Conservation (phyloP, 108 stramenopile species). For the Parietichytrium sp. region DNA sequence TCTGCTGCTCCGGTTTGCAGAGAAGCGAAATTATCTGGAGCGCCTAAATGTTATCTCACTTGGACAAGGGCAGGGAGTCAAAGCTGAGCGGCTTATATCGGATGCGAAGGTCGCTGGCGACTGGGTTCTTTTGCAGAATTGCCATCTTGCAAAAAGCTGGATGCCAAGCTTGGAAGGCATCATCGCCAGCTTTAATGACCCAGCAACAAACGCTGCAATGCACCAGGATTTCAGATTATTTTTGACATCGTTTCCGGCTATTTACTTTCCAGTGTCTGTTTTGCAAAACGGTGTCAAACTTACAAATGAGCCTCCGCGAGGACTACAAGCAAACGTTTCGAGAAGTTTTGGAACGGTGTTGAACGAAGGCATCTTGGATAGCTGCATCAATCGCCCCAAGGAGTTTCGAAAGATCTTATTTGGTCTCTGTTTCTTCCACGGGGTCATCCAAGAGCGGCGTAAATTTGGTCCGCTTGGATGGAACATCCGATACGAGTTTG, state of each 20-base stretch:
- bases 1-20: conserved; percentile 63
- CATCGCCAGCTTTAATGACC: conserved; percentile 54
- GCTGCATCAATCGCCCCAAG: conserved; percentile 43
- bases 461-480: conserved; percentile 70
- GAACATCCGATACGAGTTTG: conserved; percentile 71
- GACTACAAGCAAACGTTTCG: conserved; percentile 52
- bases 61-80: conserved; percentile 66
- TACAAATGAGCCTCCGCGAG: conserved; percentile 61
- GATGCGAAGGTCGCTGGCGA: conserved; percentile 39
- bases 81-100: conserved; percentile 55
- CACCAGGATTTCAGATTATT: conserved; percentile 63
- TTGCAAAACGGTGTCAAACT: conserved; percentile 60
- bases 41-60: conserved; percentile 60
- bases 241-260: conserved; percentile 61
- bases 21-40: conserved; percentile 53
- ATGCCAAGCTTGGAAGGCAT: conserved; percentile 61
- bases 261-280: conserved; percentile 64
- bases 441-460: conserved; percentile 64
- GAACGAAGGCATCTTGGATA: conserved; percentile 52
- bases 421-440: conserved; percentile 68
- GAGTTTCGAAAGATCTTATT: conserved; percentile 56
- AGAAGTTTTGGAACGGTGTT: conserved; percentile 46
- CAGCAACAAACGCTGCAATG: conserved; percentile 45
- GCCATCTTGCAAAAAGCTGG: conserved; percentile 67
- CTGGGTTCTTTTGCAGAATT: conserved; percentile 64